These are phyloP conservation scores for Populus hybrid DNA, from an alignment of 441 rosid species.

Conservation along the genomic window DNA sequence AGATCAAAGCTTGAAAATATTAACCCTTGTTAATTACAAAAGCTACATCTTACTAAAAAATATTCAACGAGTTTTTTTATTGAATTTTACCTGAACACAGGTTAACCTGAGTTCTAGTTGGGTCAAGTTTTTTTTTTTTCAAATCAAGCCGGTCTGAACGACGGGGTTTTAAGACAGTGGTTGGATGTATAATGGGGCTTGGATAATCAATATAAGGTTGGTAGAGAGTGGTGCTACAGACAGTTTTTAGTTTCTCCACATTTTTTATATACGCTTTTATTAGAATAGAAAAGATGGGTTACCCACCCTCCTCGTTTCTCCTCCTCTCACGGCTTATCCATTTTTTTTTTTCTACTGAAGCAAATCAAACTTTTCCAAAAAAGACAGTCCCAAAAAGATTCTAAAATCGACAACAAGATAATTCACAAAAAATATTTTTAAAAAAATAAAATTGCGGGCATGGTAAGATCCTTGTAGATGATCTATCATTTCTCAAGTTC, in stretches of 20 bases:
- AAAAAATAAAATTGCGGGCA: neutral
- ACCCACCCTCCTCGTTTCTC: slow-evolving; percentile 50
- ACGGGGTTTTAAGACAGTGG: neutral
- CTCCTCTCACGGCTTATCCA: slow-evolving; percentile 67
- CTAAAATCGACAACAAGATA: neutral
- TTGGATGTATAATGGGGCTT: slow-evolving; percentile 26
- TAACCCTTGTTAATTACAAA: too few relatives aligned
- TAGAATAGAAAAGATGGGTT: slow-evolving; percentile 35
- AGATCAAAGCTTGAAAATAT: too few relatives aligned
- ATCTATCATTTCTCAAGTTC: too few relatives aligned
- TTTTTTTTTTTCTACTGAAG: slow-evolving; percentile 10
- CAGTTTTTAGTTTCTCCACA: slow-evolving; percentile 33
- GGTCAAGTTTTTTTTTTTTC: too few relatives aligned
- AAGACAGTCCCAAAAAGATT: slow-evolving; percentile 19
- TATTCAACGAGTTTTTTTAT: neutral
- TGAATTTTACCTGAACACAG: neutral
- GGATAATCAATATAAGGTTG: slow-evolving; percentile 36
- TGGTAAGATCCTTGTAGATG: too few relatives aligned
- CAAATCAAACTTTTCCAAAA: slow-evolving; percentile 15
- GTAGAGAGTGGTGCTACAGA: slow-evolving; percentile 29
- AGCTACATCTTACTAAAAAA: too few relatives aligned
- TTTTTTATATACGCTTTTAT: slow-evolving; percentile 24
- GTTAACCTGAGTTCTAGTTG: too few relatives aligned
- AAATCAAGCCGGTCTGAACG: too few relatives aligned
- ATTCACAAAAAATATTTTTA: neutral